Base-by-base conservation (phyloP, 2,329 filamentous ascomycete species). In the Ophiostoma himal-ulmi region DNA sequence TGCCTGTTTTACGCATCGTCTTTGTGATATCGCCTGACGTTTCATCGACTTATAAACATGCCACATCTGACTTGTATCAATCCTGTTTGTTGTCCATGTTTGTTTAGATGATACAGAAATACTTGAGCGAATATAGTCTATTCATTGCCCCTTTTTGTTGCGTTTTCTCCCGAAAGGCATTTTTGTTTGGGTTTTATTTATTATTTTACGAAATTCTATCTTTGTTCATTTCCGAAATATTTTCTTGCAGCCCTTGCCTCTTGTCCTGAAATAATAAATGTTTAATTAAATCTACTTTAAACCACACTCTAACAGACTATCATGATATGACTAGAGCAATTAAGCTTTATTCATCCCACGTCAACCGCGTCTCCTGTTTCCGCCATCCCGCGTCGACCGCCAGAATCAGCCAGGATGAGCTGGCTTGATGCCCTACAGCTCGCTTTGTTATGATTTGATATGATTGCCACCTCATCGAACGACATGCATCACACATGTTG, bases 11-110 rank as follows among this genome's bases (percentile, higher is more conserved):
- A 11, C 37, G 44, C 17, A 48, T 48, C 17, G 44, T 48, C 44
- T 30, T 30, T 30, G 17, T 26, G 13, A 62, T 34, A 62, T 62
- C 26, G 26, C 26, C 13, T 62, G 57, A 62, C 6, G 14, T 62
- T 62, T 5, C 26, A 34, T 62, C 57, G 57, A 62, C 57, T 60
- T 60, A 62, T 62, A 30, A 62, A 62, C 57, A 62, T 17, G 57
- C 57, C 57, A 62, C 57, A 30, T 57, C n/a, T 48, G 4, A 20
- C 8, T 62, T 34, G 26, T 17, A 60, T 17, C 11, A 57, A 57
- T 57, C 52, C n/a, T 57, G 52, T 57, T 26, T 57, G 7, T 8
- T 54, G 4, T 57, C 22, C 8, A 3, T 57, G 10, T 48, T 48
- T 48, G 3, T 8, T n/a, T 20, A n/a, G 17, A n/a, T 44, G 41